These are phyloP conservation scores for Xylariaceae sp. DNA, from an alignment of 2,329 filamentous ascomycete species.

Conservation along the genomic window DNA sequence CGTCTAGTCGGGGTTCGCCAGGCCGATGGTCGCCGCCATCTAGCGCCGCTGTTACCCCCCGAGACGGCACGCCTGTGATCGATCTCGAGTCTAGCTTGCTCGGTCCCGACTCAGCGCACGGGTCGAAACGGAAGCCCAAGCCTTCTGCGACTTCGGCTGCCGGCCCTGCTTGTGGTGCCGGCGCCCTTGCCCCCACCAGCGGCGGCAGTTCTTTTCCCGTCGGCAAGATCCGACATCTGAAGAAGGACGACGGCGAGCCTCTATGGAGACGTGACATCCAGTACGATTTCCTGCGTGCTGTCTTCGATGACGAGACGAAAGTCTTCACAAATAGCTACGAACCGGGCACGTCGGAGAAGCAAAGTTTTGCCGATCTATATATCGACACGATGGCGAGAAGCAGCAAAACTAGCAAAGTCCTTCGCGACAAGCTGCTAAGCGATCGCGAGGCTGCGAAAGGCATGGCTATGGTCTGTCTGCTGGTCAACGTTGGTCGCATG, in stretches of 20 bases:
- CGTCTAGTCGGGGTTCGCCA: conserved; percentile 28
- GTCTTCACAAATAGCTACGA: conserved; percentile 92
- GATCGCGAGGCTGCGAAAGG: conserved; percentile 89
- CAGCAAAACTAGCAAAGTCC: conserved; percentile 97
- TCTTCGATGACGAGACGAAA: conserved; percentile 67
- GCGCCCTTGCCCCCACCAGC: conserved; percentile 13
- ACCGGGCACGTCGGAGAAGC: conserved; percentile 49
- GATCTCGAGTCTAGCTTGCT: conserved; percentile 28
- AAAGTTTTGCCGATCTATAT: conserved; percentile 91
- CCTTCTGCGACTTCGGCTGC: conserved; percentile 16
- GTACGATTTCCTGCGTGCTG: conserved; percentile 74
- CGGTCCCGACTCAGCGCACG: conserved; percentile 23
- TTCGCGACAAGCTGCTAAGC: conserved; percentile 91
- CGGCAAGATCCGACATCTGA: conserved; percentile 75
- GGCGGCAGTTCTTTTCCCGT: conserved; percentile 29
- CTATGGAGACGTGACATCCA: conserved; percentile 85
- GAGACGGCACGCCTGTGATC: conserved; percentile 21
- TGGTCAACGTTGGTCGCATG: conserved; percentile 97
- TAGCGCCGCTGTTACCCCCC: conserved; percentile 20
- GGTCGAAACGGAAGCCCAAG: conserved; percentile 27
- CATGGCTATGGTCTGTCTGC: conserved; percentile 98
- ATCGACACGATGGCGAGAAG: conserved; percentile 98
- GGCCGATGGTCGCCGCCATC: conserved; percentile 28
- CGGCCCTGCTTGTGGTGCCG: conserved; percentile 7
- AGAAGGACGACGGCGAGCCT: conserved; percentile 83